Percentiles rank a stretch among this genome's conserved stretches.
phyloP scores from a whole-genome alignment of 345 rosid species.

The Adansonia digitata region DNA sequence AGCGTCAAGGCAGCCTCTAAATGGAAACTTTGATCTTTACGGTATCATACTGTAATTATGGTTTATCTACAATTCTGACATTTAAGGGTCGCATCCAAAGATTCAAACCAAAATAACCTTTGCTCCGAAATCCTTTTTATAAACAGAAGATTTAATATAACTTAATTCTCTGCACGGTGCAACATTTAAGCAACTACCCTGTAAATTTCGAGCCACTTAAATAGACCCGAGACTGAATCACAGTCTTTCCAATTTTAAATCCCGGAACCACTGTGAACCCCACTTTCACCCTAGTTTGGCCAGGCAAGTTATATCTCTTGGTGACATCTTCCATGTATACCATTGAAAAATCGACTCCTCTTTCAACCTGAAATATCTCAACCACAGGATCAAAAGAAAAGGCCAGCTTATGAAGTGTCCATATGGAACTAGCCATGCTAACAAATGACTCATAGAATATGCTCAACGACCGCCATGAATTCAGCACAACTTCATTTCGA shows the following conservation, averaged over 20 bases:
- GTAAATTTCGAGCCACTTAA: conserved; percentile 43
- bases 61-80: not conserved
- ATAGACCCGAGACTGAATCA: conserved; percentile 79
- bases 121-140: conserved; percentile 1
- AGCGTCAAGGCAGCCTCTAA: conserved; percentile 12
- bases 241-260: conserved; percentile 67
- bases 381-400: conserved; percentile 76
- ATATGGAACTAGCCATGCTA: conserved; percentile 75
- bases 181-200: conserved; percentile 24
- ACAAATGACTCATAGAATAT: conserved; percentile 76
- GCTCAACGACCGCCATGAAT: conserved; percentile 75
- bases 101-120: conserved; percentile 10
- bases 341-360: conserved; percentile 69
- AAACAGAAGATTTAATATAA: not conserved
- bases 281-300: conserved; percentile 49
- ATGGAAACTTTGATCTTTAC: conserved; percentile 16
- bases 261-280: conserved; percentile 95
- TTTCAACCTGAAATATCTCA: conserved; percentile 86
- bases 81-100: conserved; percentile 12
- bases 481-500: conserved; percentile 60
- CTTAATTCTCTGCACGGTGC: conserved; percentile 8
- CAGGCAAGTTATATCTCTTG: conserved; percentile 28
- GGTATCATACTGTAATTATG: not conserved
- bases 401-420: conserved; percentile 80
- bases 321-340: conserved; percentile 85